Evolutionary conservation across 2,329 filamentous ascomycete species (phyloP), one percentile per base, ranked within the genome.

Genomic region (Arthrobotrys sphaeroides): DNA sequence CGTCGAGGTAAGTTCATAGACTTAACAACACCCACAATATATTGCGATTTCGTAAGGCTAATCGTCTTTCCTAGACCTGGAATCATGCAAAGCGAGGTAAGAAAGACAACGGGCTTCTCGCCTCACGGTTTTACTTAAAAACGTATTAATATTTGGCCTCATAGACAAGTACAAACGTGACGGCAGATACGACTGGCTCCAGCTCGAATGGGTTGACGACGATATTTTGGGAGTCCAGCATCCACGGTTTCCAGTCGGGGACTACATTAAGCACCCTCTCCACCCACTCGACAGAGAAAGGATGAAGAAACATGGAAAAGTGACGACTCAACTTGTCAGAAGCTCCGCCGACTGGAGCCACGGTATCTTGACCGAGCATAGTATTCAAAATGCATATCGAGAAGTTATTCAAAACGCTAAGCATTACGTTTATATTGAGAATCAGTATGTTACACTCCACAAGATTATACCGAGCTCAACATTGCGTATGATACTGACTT

Each of bases 341-440:
- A 96, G 93, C 69, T 96, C 93, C 77, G 89, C 88, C 47, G 94
- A 97, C 82, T 98, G 94, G 94, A 96, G 92, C 13, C 96, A 91
- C 80, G 94, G 94, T 2, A 95, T 97, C 73, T 83, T 96, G 43
- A 89, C 86, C 0, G 93, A 96, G 75, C 90, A 92, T 79, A 93
- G 90, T 57, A 96, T 96, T 70, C 92, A 95, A 79, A 96, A 93
- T 79, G 92, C 93, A 0, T 96, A 96, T 81, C 86, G 85, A 72
- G 92, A 97, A 77, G 84, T 96, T 28, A 98, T 98, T 79, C 86
- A 90, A 59, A 92, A 92, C 60, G 94, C 94, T 0, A 85, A 97
- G 83, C 94, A 98, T 81, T 97, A 89, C 79, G 91, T 99, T 22
- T 99, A 98, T 84, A 97, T 99, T 75, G 95, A 99, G 82, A 98